Evolutionary conservation across 306 rosid species (phyloP), one percentile per base, ranked within the genome.

Genomic region (Begonia peltatifolia): DNA sequence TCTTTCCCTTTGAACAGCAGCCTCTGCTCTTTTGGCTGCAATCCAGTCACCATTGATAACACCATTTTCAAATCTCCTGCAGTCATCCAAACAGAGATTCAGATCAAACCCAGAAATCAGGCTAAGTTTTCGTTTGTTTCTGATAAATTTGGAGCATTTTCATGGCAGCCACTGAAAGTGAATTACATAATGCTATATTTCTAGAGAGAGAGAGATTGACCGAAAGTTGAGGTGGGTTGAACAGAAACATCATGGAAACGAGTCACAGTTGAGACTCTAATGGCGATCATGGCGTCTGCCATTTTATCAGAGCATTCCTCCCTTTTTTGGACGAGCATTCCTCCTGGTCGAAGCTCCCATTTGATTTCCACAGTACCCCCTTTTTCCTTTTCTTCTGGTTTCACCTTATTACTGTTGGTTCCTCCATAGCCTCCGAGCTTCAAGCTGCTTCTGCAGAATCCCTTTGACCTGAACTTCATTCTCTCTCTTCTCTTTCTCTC

Each of bases 341-440:
- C 99, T 44, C 99, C 95, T 2, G 99, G 95, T 25, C 99, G 69
- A 35, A 81, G 80, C 61, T 90, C 99, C 99, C 99, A 90, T 64
- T 90, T 79, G 73, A 86, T 80, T 58, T 90, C 87, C 25, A 65
- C 14, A 9, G 56, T n/a, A 9, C 60, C 63, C 65, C 44, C 57
- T 9, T 71, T 56, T 30, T 41, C 50, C 30, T 42, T 38, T 6
- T 51, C 65, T 6, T 49, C 58, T 13, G 42, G 56, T 61, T 61
- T 53, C 25, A 61, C 50, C 58, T 61, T 61, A 41, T 30, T 14
- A 20, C 52, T 61, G 50, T 41, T 22, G 51, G 46, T 10, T n/a
- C 44, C 20, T 46, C 53, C 68, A 12, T 71, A 71, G 66, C 64
- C 59, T 10, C 63, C 57, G 9, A 78, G 67, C 77, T 77, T 89